Evolutionary conservation across 2,329 filamentous ascomycete genomes (phyloP), one percentile per base, ranked within the genome.

Genomic region (Hypoxylon sp.): DNA sequence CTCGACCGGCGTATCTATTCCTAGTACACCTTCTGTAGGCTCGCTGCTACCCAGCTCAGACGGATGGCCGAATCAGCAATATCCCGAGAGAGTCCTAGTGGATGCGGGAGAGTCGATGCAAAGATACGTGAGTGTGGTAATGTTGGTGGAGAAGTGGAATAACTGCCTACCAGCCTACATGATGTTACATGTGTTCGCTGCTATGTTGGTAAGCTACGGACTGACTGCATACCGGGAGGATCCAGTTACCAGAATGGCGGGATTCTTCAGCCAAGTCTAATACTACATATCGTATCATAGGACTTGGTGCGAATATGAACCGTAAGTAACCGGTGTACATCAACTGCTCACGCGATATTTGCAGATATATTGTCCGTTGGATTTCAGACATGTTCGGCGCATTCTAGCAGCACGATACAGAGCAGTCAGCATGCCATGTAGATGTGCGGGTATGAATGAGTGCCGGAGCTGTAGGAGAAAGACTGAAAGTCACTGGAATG

Each of bases 1-100:
- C n/a, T n/a, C n/a, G n/a, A n/a, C n/a, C n/a, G n/a, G n/a, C n/a
- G n/a, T n/a, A n/a, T n/a, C n/a, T n/a, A n/a, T n/a, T n/a, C n/a
- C n/a, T n/a, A n/a, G n/a, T n/a, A n/a, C n/a, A n/a, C n/a, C n/a
- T n/a, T n/a, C n/a, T n/a, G n/a, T n/a, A n/a, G n/a, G n/a, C n/a
- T n/a, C n/a, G n/a, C n/a, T n/a, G n/a, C 11, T 41, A 8, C 15
- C 20, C 24, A 8, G 10, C 38, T 24, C 23, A 3, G 10, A 24
- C 13, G 21, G 15, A 4, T 24, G 26, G 29, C 42, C 26, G 37
- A 10, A 53, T 62, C 47, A 55, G 53, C n/a, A n/a, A n/a, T n/a
- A 37, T 54, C 49, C 56, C 50, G 51, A 55, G 48, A 24, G 51
- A 41, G 35, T 35, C 41, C 20, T 43, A 29, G 20, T 23, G 38